Evolutionary conservation across 768 basidiomycete species (phyloP).

Genomic region (Coprinellus aureogranulatus): DNA sequence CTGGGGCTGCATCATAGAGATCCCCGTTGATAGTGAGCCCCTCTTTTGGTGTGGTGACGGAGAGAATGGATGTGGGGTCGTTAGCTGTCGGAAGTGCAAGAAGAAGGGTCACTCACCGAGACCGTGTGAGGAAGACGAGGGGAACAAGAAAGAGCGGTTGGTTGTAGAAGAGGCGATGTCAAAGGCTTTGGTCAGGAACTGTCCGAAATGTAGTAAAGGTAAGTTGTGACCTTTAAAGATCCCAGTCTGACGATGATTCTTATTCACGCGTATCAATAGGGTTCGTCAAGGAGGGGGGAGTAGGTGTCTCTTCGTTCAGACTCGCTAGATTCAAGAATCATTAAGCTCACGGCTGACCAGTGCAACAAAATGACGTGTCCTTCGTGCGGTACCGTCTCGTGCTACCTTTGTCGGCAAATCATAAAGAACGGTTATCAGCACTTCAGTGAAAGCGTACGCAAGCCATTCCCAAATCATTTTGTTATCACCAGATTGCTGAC

Average conservation of each 20-base stretch:
- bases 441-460: constrained; percentile 50
- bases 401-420: constrained; percentile 78
- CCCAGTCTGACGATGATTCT: background rate
- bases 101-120: constrained; percentile 82
- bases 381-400: constrained; percentile 69
- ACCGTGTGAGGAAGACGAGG: constrained; percentile 74
- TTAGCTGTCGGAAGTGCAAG: constrained; percentile 81
- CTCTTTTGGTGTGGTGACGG: constrained; percentile 55
- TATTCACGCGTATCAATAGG: constrained; percentile 35
- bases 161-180: constrained; percentile 93
- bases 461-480: too few species aligned
- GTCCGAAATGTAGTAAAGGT: constrained; percentile 85
- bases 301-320: constrained; percentile 32
- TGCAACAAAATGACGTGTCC: constrained; percentile 93
- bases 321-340: background rate
- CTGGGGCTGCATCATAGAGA: constrained; percentile 77
- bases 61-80: constrained; percentile 68
- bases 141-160: constrained; percentile 66
- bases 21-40: constrained; percentile 51
- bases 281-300: constrained; percentile 78
- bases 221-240: background rate
- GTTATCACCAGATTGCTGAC: too few species aligned
- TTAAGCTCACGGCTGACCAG: constrained; percentile 30
- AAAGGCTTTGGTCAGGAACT: constrained; percentile 79
- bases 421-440: constrained; percentile 72